Conservation (phyloP, 768 basidiomycete genomes). For the Hygrophorus russula region DNA sequence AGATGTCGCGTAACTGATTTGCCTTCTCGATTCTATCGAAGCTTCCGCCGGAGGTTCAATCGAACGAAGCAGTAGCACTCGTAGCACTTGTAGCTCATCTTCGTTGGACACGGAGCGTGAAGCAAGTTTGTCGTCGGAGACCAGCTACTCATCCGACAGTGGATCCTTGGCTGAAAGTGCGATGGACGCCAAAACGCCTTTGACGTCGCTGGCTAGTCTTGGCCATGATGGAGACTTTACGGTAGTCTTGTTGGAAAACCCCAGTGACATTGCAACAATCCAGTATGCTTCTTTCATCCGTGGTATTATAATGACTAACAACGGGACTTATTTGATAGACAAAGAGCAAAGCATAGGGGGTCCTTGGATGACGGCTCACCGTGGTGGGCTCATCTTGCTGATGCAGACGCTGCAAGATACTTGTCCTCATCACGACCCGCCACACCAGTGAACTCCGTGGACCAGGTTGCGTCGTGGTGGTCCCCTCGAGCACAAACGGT, state of each 20-base stretch:
- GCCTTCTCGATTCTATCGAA: neutral
- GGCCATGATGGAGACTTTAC: slow-evolving; percentile 1
- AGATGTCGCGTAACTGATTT: neutral
- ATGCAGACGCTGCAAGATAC: neutral
- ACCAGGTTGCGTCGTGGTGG: slow-evolving; percentile 1
- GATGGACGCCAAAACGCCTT: neutral
- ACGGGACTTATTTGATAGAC: neutral
- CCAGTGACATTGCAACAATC: neutral
- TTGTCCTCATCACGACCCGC: neutral
- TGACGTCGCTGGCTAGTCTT: neutral
- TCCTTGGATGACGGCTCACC: neutral
- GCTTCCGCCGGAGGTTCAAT: neutral
- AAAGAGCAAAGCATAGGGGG: neutral
- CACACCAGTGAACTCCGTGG: neutral
- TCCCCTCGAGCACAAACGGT: neutral
- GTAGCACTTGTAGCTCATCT: too few species aligned
- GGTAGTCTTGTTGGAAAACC: slow-evolving; percentile 2
- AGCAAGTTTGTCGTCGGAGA: too few species aligned
- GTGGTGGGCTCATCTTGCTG: slow-evolving; percentile 3
- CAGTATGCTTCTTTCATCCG: neutral
- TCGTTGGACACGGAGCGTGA: too few species aligned
- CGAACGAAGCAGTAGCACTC: too few species aligned
- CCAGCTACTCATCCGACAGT: too few species aligned
- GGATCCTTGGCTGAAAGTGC: neutral
- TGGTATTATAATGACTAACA: neutral